Evolutionary conservation across 1,139 yeast species (phyloP), one percentile per base, ranked within the genome.

Genomic region (Debaryomyces sp.): DNA sequence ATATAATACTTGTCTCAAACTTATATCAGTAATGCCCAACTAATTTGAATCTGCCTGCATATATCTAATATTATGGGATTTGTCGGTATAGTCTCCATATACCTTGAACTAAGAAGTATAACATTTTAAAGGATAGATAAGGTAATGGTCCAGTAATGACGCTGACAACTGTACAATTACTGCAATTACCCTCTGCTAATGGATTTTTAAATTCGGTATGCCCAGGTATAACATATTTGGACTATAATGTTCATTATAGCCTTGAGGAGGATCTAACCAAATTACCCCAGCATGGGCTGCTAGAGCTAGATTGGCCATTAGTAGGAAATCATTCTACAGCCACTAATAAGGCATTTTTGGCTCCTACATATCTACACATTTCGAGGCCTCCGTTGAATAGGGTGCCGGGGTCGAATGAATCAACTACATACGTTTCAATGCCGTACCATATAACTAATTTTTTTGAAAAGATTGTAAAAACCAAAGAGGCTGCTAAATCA

Each of bases 391-490:
- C 72, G 2, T 57, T 74, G 42, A 51, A 59, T 24, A 50, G 51
- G 10, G 43, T 22, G 7, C 48, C 44, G n/a, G 57, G 56, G 3
- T 56, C 64, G 5, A 64, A 66, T 33, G 80, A 75, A 49, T 70
- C 77, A 10, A 70, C 71, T 15, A 75, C 80, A 1, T 75, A 75
- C 50, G 77, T 75, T 4, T 68, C 78, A 6, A 55, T 73, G 32
- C 80, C 80, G 1, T 65, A 62, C 50, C 80, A 75, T 54, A 63
- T 75, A n/a, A 66, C 71, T 34, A 60, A 60, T 41, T 51, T 66
- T 32, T 75, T 75, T 54, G 54, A 60, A 24, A 58, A 63, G 48
- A 60, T 70, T 4, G 67, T 70, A 7, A 56, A 55, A 52, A 52
- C 56, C 54, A 50, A 62, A 47, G 56, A 66, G 46, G 74, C 71